Conservation (phyloP, 306 rosid genomes). For the Cicer arietinum region DNA sequence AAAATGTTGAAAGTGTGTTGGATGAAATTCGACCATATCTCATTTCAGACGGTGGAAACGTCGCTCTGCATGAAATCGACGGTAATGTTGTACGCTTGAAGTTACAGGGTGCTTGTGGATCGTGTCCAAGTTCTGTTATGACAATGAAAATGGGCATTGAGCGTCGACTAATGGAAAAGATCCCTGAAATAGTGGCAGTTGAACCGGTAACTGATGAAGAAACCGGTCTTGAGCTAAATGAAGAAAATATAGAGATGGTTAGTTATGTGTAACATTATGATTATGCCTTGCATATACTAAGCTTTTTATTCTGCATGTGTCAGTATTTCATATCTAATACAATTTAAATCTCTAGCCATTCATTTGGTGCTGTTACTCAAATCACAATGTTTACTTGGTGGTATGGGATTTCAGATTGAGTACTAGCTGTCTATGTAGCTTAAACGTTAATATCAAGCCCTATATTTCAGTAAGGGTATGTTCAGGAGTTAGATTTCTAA, state of each 20-base stretch:
- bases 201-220: slow-evolving; percentile 87
- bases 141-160: slow-evolving; percentile 99
- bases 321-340: not conserved
- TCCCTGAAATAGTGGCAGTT: slow-evolving; percentile 92
- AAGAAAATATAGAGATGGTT: slow-evolving; percentile 90
- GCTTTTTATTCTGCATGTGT: slow-evolving; percentile 3
- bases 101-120: slow-evolving; percentile 98
- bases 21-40: slow-evolving; percentile 90
- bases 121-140: slow-evolving; percentile 89
- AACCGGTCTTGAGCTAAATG: slow-evolving; percentile 86
- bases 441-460: not conserved
- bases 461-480: not conserved
- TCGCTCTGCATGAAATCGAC: slow-evolving; percentile 87
- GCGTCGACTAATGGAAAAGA: slow-evolving; percentile 90
- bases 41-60: slow-evolving; percentile 90
- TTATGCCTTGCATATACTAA: slow-evolving; percentile 19
- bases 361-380: not conserved
- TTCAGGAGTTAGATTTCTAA: too few species aligned
- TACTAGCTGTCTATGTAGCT: not conserved
- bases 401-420: slow-evolving; percentile 6
- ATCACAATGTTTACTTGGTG: not conserved
- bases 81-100: slow-evolving; percentile 91
- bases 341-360: slow-evolving; percentile 3
- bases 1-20: slow-evolving; percentile 78
- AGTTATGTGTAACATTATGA: slow-evolving; percentile 29